These are phyloP conservation scores for Ceratobasidium sp. DNA, from an alignment of 1,284 basidiomycete genomes.

Conservation along the genomic window DNA sequence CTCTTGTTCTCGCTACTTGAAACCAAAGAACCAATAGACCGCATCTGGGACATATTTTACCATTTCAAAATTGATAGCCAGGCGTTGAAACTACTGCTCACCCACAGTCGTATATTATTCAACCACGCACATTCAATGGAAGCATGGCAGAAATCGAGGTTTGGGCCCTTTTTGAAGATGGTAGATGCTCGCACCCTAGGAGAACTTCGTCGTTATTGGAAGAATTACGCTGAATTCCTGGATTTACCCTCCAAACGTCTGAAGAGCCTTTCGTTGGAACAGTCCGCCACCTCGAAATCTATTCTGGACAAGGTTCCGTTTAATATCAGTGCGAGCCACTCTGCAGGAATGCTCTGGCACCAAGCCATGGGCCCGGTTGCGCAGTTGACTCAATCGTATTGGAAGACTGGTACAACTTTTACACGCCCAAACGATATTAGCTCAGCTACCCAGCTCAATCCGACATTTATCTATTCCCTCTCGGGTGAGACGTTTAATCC, in stretches of 20 bases:
- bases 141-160: not conserved
- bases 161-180: not conserved
- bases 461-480: constrained; percentile 13
- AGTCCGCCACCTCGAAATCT: constrained; percentile 3
- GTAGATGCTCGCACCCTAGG: not conserved
- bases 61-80: not conserved
- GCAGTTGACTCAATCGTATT: not conserved
- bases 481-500: constrained; percentile 18
- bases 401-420: constrained; percentile 3
- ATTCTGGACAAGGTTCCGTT: not conserved
- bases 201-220: not conserved
- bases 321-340: not conserved
- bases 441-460: constrained; percentile 2
- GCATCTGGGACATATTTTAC: no score
- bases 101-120: not conserved
- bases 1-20: not conserved
- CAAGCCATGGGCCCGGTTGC: not conserved
- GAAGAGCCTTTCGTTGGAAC: no score
- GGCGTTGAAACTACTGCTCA: not conserved
- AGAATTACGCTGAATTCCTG: not conserved
- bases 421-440: not conserved
- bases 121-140: not conserved
- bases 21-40: not conserved
- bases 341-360: not conserved
- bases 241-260: no score